Base-by-base conservation (phyloP, 192 early-diverging fungal species). In the Backusella morwellensis region DNA sequence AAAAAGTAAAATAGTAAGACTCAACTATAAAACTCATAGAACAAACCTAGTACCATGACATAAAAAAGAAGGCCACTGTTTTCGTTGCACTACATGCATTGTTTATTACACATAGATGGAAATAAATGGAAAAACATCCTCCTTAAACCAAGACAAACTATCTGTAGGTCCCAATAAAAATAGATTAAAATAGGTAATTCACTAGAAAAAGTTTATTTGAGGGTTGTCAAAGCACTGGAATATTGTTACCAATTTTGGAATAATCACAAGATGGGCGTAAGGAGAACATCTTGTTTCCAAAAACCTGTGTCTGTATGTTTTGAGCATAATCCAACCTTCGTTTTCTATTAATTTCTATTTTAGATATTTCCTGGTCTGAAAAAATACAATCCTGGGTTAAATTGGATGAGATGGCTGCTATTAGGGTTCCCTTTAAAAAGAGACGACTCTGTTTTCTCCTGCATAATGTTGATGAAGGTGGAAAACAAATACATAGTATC, bases 251-350 rank as follows among this genome's bases (percentile, higher is more conserved):
- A 26, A 63, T 8, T 63, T 63, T 63, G 56, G 56, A 63, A 63
- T 63, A 29, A 63, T 63, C 56, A 63, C 56, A 63, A 63, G 56
- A 12, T 63, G 21, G 56, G 56, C 56, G 56, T 26, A 63, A 63
- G 56, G 56, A 63, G 56, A 63, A 12, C 56, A 63, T 63, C 56
- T 63, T 63, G 56, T 63, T 63, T 63, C 56, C 26, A 63, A 63
- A 63, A 63, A 63, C 56, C 56, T 63, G 56, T 63, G 56, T 63
- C 56, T 63, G 56, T 63, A 63, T 63, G 56, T 63, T 63, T 63
- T 63, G 26, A 63, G 56, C 56, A 63, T 63, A 63, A 63, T 29
- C 21, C 56, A 63, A 29, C 21, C 23, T 63, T 63, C 23, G 21
- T 63, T 0, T 29, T 29, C 56, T 63, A 63, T 26, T 29, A 26